Evolutionary conservation across 83 land plant species (phyloP).

Genomic region (Larix sibirica): DNA sequence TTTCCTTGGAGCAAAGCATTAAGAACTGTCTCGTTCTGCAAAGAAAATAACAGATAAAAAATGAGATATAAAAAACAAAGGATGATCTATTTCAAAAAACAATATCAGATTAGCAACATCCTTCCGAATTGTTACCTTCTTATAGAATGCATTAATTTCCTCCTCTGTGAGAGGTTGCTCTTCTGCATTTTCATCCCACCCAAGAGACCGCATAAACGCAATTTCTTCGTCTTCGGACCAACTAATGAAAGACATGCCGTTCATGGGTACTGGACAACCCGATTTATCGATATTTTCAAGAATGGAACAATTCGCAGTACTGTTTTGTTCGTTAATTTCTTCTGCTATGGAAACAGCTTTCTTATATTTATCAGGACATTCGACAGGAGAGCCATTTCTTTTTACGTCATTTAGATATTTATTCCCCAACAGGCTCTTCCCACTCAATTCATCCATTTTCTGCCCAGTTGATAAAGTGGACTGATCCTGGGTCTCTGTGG

Average conservation of each 20-base stretch:
- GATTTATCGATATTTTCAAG: neutral
- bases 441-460: neutral
- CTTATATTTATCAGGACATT: neutral
- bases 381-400: neutral
- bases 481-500: neutral
- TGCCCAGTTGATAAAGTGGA: neutral
- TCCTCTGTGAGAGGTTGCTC: slow-evolving; percentile 23
- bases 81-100: neutral
- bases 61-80: neutral
- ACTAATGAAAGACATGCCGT: neutral
- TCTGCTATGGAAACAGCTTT: neutral
- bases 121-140: slow-evolving; percentile 22
- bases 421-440: neutral
- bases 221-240: slow-evolving; percentile 14
- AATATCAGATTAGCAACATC: neutral
- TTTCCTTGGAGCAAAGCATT: neutral
- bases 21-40: neutral
- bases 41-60: neutral
- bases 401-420: neutral
- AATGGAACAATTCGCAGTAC: neutral
- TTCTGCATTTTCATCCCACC: slow-evolving; percentile 24
- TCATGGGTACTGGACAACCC: neutral
- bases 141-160: slow-evolving; percentile 26
- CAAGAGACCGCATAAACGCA: slow-evolving; percentile 26
- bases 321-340: neutral